A percentile compares a stretch with the other conserved stretches of the same genome.
Conservation (phyloP, 768 basidiomycete species). For the Rhodotorula toruloides region DNA sequence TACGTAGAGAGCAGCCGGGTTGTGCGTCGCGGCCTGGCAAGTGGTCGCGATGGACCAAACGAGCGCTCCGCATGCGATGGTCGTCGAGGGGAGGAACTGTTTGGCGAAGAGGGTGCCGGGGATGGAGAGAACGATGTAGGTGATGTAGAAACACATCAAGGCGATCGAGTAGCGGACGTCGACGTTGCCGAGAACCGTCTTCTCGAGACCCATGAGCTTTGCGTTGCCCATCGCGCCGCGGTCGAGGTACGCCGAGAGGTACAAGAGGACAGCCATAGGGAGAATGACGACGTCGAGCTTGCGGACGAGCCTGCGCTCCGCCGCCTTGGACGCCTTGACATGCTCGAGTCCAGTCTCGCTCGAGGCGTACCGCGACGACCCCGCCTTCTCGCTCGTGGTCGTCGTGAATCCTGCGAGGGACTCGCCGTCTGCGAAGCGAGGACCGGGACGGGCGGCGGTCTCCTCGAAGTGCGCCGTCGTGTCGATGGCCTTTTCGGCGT, state of each 20-base stretch:
- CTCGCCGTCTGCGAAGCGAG: constrained; percentile 19
- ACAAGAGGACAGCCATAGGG: constrained; percentile 49
- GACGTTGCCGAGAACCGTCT: constrained; percentile 42
- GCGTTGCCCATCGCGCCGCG: constrained; percentile 48
- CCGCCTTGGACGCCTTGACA: constrained; percentile 3
- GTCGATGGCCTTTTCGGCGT: neutral
- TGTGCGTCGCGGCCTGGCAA: constrained; percentile 45
- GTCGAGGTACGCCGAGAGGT: constrained; percentile 50
- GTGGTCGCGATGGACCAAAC: constrained; percentile 49
- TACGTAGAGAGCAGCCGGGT: constrained; percentile 46
- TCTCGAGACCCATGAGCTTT: constrained; percentile 46
- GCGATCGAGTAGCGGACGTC: constrained; percentile 47
- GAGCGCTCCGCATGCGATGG: constrained; percentile 48
- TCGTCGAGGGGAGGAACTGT: constrained; percentile 45
- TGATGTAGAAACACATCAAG: constrained; percentile 42
- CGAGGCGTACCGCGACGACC: constrained; percentile 27
- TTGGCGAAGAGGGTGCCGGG: constrained; percentile 43
- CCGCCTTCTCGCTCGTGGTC: constrained; percentile 28
- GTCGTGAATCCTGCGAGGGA: constrained; percentile 21
- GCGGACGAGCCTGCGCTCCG: constrained; percentile 21
- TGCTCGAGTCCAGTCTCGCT: constrained; percentile 15
- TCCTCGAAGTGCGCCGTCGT: constrained; percentile 6
- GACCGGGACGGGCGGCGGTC: neutral
- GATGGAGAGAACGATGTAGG: constrained; percentile 46
- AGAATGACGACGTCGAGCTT: constrained; percentile 46